Evolutionary conservation across 768 basidiomycete genomes (phyloP), one percentile per base, ranked within the genome.

Genomic region (Suillus americanus): DNA sequence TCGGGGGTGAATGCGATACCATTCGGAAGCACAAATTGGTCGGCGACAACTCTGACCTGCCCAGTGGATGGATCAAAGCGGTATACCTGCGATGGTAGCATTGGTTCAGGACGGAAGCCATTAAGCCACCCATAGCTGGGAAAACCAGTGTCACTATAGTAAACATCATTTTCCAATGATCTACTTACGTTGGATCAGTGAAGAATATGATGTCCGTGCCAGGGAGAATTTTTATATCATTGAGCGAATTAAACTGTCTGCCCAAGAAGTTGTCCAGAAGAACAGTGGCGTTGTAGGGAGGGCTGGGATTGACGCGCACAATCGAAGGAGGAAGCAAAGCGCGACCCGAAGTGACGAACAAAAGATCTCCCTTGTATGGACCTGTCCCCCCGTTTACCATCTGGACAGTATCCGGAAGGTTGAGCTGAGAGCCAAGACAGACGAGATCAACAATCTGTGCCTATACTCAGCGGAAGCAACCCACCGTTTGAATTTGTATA

Each of bases 181-280:
- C 20, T 37, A 81, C 85, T 53, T 77, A 92, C 85, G 80, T 78
- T 18, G 81, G 80, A 70, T 94, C 91, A 0, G 91, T 93, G 76
- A 94, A 92, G 77, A 89, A 92, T 2, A 93, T 68, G 45, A 84
- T 84, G 43, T 86, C 86, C 66, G 83, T 89, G 5, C 75, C 74
- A 2, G 89, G 90, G 61, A 91, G 87, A 3, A 92, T 79, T 69
- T 90, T 92, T 64, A 89, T 80, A 67, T 95, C 92, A 72, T 93
- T 91, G 59, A 94, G 73, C 1, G 91, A 91, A 75, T 90, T 92
- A 77, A 92, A 94, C 67, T 92, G 91, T 3, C 90, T 80, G 2
- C 91, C 91, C 69, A 85, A 90, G 75, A 83, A 91, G 77, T 92
- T 94, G 75, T 93, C 89, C 65, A 94, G 74, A 18, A 94, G 74